phyloP scores from a whole-genome alignment of 257 asterid genomes.

The Coffea canephora region DNA sequence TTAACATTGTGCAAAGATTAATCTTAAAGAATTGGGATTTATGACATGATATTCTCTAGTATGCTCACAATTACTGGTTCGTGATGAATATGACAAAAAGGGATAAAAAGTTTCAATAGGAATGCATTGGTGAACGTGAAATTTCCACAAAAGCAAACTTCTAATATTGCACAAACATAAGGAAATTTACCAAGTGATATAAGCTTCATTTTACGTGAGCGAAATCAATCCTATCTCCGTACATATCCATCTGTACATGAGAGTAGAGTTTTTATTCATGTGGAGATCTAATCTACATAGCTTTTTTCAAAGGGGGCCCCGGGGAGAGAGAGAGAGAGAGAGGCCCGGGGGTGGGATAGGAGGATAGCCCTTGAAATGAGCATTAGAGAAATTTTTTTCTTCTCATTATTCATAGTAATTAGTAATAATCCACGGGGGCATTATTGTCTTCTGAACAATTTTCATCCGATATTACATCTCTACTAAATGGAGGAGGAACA shows the following conservation, averaged over 20 bases:
- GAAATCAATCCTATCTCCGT: background rate
- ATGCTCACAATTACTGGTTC: background rate
- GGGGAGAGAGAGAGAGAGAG: no score
- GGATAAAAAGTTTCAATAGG: no score
- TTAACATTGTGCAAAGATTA: no score
- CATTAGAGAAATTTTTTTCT: background rate
- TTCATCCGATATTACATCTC: slow-evolving; percentile 42
- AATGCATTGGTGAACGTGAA: background rate
- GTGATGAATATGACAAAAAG: background rate
- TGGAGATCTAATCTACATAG: background rate
- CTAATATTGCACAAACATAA: no score
- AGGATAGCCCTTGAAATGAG: background rate
- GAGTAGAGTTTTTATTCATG: background rate
- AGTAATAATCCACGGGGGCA: slow-evolving; percentile 49
- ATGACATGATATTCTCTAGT: background rate
- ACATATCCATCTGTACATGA: background rate
- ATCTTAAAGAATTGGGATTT: no score
- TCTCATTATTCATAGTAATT: slow-evolving; percentile 12
- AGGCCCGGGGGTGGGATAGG: no score
- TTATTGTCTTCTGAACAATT: slow-evolving; percentile 33
- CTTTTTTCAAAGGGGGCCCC: background rate
- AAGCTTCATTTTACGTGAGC: background rate
- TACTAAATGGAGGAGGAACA: slow-evolving; percentile 48
- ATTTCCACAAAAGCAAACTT: background rate
- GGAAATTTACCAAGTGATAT: background rate